Percentiles rank a stretch among this genome's conserved stretches.
Conservation (phyloP, 73 alveolate species). For the Tetrahymena malaccensis region DNA sequence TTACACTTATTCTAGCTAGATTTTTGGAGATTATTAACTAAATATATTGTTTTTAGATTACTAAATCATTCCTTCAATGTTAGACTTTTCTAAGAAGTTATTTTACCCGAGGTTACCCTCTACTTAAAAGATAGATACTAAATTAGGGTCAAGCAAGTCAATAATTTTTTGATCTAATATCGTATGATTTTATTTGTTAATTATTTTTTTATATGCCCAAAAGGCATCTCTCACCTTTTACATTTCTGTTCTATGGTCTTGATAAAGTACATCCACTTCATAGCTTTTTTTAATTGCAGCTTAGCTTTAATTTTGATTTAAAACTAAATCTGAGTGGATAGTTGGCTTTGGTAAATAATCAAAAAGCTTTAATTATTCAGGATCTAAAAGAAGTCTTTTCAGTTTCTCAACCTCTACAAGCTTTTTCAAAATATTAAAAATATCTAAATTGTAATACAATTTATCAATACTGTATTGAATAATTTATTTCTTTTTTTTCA, state of each 20-base stretch:
- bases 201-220: background rate
- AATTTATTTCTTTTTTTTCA: background rate
- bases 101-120: background rate
- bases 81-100: background rate
- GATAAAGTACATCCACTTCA: background rate
- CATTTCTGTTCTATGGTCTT: background rate
- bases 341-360: conserved; percentile 30
- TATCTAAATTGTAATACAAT: conserved; percentile 7
- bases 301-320: too few relatives aligned
- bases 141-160: background rate
- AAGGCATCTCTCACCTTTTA: background rate
- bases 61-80: background rate
- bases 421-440: conserved; percentile 9
- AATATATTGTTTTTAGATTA: background rate
- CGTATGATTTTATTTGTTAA: background rate
- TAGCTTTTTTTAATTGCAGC: background rate
- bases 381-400: conserved; percentile 2
- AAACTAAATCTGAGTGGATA: background rate
- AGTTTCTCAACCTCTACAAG: conserved; percentile 17
- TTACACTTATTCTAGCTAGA: background rate
- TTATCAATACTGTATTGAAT: conserved; percentile 8
- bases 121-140: background rate
- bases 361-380: conserved; percentile 16
- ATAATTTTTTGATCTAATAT: background rate
- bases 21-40: background rate